Base-by-base conservation (phyloP, 108 stramenopile species). In the Schizochytrium sp. region DNA sequence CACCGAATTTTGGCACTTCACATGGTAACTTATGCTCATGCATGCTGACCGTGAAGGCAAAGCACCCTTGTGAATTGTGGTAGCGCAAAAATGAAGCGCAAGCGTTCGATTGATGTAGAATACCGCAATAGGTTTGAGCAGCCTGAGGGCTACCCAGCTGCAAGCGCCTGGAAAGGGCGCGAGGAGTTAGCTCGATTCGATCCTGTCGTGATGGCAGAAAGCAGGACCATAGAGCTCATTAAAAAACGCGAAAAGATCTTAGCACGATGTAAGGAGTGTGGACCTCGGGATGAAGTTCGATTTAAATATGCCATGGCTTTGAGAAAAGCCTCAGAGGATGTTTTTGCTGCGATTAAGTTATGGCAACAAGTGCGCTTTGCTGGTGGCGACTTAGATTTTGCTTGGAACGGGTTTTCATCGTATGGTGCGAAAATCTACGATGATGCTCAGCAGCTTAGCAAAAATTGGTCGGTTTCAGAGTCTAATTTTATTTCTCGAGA, bases 321-420 rank as follows among this genome's bases (percentile, higher is more conserved):
- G 2, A 38, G 64, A 8, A 12, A 38, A 15, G 64, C 64, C 1
- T 69, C 64, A 0, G 64, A 69, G 28, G 64, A 69, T 8, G 64
- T 69, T 44, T 69, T 69, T 15, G 64, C 40, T 8, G 64, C 64
- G 64, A 69, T 69, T 44, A 69, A 69, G 64, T 44, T 69, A 2
- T 69, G 64, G 64, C 64, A 69, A 3, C 64, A 44, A 38, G 64
- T 69, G 42, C 64, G 64, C 19, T 69, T 69, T 38, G 12, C 64
- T 8, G 64, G 64, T 44, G 15, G 44, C 64, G 64, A 69, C 64
- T 44, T 69, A 38, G 64, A 69, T 44, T 69, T 69, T 69, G 64
- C 64, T 7, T 69, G 64, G 64, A 44, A 44, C 12, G 64, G 64
- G 64, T 44, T 44, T 44, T 38, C 64, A 28, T 69, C 64, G 28